Percentiles rank a stretch among this genome's conserved stretches.
Conservation (phyloP, 2,329 filamentous ascomycete species). For the Epichloe hybrida region DNA sequence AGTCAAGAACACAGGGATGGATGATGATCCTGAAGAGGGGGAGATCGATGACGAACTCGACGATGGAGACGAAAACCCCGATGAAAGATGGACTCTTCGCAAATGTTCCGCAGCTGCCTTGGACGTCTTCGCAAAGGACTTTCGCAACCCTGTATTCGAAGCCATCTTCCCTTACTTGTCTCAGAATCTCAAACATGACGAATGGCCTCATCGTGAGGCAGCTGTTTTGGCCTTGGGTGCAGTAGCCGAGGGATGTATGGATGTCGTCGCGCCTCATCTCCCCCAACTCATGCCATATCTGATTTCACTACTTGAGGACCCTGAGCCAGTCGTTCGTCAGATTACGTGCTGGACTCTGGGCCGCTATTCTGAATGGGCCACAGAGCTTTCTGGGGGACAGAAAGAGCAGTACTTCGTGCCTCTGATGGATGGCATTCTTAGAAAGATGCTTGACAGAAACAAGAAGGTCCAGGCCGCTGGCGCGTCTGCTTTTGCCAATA, state of each 20-base stretch:
- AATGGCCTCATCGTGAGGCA: slow-evolving; percentile 89
- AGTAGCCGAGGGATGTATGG: slow-evolving; percentile 88
- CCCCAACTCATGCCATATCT: slow-evolving; percentile 84
- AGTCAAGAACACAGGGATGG: slow-evolving; percentile 42
- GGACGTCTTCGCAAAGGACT: slow-evolving; percentile 86
- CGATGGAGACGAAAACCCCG: slow-evolving; percentile 69
- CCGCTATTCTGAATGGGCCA: slow-evolving; percentile 86
- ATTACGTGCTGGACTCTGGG: slow-evolving; percentile 98
- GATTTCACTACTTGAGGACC: slow-evolving; percentile 69
- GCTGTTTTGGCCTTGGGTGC: slow-evolving; percentile 89
- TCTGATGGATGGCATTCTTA: slow-evolving; percentile 91
- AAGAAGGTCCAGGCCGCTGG: slow-evolving; percentile 97
- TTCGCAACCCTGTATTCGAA: slow-evolving; percentile 76
- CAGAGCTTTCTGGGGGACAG: slow-evolving; percentile 54
- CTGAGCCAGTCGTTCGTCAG: slow-evolving; percentile 81
- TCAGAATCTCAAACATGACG: slow-evolving; percentile 71
- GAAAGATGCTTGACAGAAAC: slow-evolving; percentile 91
- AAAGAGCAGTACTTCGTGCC: slow-evolving; percentile 76
- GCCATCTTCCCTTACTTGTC: slow-evolving; percentile 87
- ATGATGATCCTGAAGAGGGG: slow-evolving; percentile 79
- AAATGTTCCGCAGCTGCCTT: slow-evolving; percentile 95
- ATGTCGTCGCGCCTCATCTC: slow-evolving; percentile 77
- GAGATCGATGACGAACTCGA: slow-evolving; percentile 63
- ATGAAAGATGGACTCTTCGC: slow-evolving; percentile 86
- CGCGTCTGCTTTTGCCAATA: slow-evolving; percentile 86